Evolutionary conservation across 768 basidiomycete species (phyloP).

Genomic region (Phylloporus sp.): DNA sequence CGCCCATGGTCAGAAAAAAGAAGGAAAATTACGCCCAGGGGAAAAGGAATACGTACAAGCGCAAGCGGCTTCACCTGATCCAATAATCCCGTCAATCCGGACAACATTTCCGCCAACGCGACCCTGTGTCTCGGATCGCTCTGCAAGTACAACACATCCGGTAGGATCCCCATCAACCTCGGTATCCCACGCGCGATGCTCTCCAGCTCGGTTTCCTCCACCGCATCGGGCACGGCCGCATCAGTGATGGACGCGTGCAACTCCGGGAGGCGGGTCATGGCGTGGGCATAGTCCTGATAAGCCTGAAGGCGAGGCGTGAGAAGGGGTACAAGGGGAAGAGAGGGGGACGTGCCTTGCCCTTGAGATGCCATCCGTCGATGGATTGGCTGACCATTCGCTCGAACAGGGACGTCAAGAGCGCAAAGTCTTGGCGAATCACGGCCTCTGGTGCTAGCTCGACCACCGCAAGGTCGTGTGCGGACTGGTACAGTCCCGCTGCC

Average conservation of each 20-base stretch:
- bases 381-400: slow-evolving; percentile 49
- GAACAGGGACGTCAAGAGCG: slow-evolving; percentile 67
- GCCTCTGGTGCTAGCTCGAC: slow-evolving; percentile 86
- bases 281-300: slow-evolving; percentile 67
- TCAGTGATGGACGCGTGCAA: slow-evolving; percentile 43
- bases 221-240: slow-evolving; percentile 41
- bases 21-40: background rate
- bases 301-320: slow-evolving; percentile 36
- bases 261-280: slow-evolving; percentile 55
- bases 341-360: slow-evolving; percentile 62
- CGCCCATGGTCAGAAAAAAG: background rate
- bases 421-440: slow-evolving; percentile 51
- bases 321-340: background rate
- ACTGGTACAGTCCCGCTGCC: slow-evolving; percentile 59
- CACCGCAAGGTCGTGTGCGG: slow-evolving; percentile 82
- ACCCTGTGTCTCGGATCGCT: slow-evolving; percentile 62
- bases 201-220: slow-evolving; percentile 51
- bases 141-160: slow-evolving; percentile 57
- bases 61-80: slow-evolving; percentile 57
- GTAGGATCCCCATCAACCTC: slow-evolving; percentile 60
- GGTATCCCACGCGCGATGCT: slow-evolving; percentile 56
- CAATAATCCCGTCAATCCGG: slow-evolving; percentile 51
- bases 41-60: slow-evolving; percentile 47
- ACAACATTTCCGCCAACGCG: slow-evolving; percentile 69
- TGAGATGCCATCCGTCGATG: slow-evolving; percentile 74